Conservation (phyloP, 306 rosid species). For the Malus orientalis region DNA sequence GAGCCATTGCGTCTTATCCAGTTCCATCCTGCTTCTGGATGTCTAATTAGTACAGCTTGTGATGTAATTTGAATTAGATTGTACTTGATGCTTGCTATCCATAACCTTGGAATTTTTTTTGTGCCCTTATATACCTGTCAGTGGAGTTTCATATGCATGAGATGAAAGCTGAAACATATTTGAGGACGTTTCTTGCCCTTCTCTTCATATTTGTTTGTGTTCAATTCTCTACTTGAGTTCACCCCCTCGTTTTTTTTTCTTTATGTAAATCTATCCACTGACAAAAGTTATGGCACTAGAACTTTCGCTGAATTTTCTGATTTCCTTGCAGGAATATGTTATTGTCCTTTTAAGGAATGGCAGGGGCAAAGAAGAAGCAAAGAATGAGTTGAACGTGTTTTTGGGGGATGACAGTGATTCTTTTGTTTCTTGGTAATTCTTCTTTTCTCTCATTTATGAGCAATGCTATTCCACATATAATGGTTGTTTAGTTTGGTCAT, state of each 20-base stretch:
- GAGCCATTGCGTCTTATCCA: not conserved
- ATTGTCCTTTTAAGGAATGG: slow-evolving; percentile 89
- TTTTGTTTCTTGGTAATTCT: slow-evolving; percentile 81
- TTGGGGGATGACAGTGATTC: slow-evolving; percentile 83
- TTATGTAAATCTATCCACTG: not conserved
- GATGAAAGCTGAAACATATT: not conserved
- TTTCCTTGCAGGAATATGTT: slow-evolving; percentile 74
- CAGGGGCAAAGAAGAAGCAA: slow-evolving; percentile 75
- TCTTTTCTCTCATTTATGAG: not conserved
- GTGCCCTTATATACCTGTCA: not conserved
- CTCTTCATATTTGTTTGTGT: not conserved
- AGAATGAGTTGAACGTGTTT: slow-evolving; percentile 71
- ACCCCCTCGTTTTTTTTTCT: not conserved
- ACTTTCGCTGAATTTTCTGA: slow-evolving; percentile 10
- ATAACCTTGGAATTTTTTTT: not conserved
- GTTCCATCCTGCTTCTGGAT: not conserved
- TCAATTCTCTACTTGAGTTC: not conserved
- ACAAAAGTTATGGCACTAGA: not conserved
- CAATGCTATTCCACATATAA: not conserved
- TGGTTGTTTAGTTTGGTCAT: not conserved
- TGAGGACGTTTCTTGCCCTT: not conserved
- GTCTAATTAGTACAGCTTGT: not conserved
- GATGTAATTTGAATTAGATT: not conserved
- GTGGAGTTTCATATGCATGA: not conserved
- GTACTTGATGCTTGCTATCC: not conserved